Base-by-base conservation (phyloP, 2,329 filamentous ascomycete genomes). In the Chaetomium strumarium region DNA sequence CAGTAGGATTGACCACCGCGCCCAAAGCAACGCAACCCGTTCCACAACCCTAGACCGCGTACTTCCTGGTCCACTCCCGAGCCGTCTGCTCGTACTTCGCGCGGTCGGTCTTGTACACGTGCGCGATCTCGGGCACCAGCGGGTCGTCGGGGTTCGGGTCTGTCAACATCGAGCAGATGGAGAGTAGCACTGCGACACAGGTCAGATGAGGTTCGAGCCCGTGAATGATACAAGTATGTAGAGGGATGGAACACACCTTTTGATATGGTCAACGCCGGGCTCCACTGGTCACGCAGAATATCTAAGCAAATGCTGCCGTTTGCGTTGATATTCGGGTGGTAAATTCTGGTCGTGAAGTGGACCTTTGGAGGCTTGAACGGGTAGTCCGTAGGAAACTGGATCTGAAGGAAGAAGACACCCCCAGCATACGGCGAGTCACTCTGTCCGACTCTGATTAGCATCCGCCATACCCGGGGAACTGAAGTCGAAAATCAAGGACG, bases 341-440 rank as follows among this genome's bases (percentile, higher is more conserved):
- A 99, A 79, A 99, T 97, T 70, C 92, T 88, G 61, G 93, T 99
- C 66, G 90, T 97, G 83, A 99, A 99, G 86, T 96, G 96, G 75
- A 99, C 91, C 84, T 99, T 99, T 64, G 93, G 93, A 59, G 93
- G 93, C 86, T 99, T 99, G 83, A 99, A 99, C 39, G 93, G 93
- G 76, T 99, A 99, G 80, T 99, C 93, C 80, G 93, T 99, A 63
- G 93, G 93, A 81, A 99, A 97, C 77, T 96, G 90, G 70, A 99
- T 99, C 64, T 88, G 86, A 62, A 99, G 83, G 84, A 99, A 99
- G 82, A 99, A 99, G 65, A 99, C 92, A 68, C 93, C 93, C 71
- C 92, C 91, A 46, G 91, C 90, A 80, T 97, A 99, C 72, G 93
- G 93, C 68, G 90, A 96, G 74, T 97, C 93, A 72, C 87, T 81